Base-by-base conservation (phyloP, 805 yeast species). In the Candida sphagnicola region DNA sequence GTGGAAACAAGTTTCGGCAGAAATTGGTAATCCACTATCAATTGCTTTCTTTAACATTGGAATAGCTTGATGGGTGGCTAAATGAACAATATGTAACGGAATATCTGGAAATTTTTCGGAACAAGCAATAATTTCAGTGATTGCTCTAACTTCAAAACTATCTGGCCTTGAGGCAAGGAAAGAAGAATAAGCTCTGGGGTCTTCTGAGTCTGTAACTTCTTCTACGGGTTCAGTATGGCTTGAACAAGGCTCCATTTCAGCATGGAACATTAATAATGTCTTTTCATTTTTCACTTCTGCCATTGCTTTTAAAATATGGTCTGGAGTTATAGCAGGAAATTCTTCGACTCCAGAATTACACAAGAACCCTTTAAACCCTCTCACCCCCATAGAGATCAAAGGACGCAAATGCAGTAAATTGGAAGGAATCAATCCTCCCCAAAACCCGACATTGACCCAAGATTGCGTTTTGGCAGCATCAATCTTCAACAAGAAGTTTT, bases 261-360 rank as follows among this genome's bases (percentile, higher is more conserved):
- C 96, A 55, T 90, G 98, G 67, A 91, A 90, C 87, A 91, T 80
- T 46, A 89, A 65, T 54, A 88, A 59, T 0, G 97, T 86, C 23
- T 76, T 72, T 31, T 76, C 60, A 4, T 76, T 83, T 38, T 80
- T 67, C 2, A 90, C 83, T 11, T 50, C 59, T 14, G 70, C 57
- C 77, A 91, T 74, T 5, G 95, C 96, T 39, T 67, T 55, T 29
- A 73, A 67, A 34, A 91, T 82, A 54, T 88, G 82, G 2, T 56
- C 56, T 14, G 83, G 75, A 28, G 70, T 72, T 38, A 90, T 82
- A 47, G 84, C 86, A 1, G 97, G 97, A 59, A 91, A 90, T 61
- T 90, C 97, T 37, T 88, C 95, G 15, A 91, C 97, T n/a, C 97
- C 96, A 31, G 93, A 82, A 48, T 90, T 95, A 53, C 90, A 88